Conservation (phyloP, 2,329 filamentous ascomycete species). For the Phoma sp. region DNA sequence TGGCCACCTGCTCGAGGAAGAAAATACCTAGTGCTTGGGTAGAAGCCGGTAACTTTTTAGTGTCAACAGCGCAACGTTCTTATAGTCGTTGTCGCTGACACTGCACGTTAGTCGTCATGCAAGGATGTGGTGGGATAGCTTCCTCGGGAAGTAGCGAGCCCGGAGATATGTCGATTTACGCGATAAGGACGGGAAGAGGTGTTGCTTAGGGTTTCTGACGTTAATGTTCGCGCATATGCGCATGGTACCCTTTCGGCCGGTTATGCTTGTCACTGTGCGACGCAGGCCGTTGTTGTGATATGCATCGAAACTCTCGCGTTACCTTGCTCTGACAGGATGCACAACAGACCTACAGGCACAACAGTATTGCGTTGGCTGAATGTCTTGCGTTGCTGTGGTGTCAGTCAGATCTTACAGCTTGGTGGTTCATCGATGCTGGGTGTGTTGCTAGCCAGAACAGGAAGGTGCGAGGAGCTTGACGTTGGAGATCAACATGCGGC, state of each 20-base stretch:
- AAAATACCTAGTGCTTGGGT: background rate
- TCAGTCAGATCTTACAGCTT: constrained; percentile 1
- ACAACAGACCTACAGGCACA: background rate
- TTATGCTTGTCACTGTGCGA: constrained; percentile 10
- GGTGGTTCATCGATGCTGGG: constrained; percentile 12
- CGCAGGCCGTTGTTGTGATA: constrained; percentile 11
- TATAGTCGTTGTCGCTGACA: constrained; percentile 19
- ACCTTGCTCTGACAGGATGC: background rate
- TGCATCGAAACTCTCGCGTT: constrained; percentile 5
- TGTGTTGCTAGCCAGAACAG: constrained; percentile 18
- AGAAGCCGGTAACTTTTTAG: background rate
- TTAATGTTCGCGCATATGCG: constrained; percentile 7
- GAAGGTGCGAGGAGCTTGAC: constrained; percentile 26
- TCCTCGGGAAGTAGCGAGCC: constrained; percentile 18
- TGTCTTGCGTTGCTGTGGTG: background rate
- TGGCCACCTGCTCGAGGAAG: background rate
- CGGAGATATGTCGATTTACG: constrained; percentile 23
- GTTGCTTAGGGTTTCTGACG: constrained; percentile 2
- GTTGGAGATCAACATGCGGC: constrained; percentile 21
- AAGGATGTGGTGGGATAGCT: constrained; percentile 10
- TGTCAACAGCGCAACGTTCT: constrained; percentile 1
- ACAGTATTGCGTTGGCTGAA: background rate
- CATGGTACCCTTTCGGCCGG: background rate
- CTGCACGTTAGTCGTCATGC: constrained; percentile 19
- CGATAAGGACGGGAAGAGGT: constrained; percentile 23